Percentiles rank a stretch among this genome's conserved stretches.
These are phyloP conservation scores for Diaporthe sp. DNA, from an alignment of 2,329 filamentous ascomycete species.

Conservation along the genomic window DNA sequence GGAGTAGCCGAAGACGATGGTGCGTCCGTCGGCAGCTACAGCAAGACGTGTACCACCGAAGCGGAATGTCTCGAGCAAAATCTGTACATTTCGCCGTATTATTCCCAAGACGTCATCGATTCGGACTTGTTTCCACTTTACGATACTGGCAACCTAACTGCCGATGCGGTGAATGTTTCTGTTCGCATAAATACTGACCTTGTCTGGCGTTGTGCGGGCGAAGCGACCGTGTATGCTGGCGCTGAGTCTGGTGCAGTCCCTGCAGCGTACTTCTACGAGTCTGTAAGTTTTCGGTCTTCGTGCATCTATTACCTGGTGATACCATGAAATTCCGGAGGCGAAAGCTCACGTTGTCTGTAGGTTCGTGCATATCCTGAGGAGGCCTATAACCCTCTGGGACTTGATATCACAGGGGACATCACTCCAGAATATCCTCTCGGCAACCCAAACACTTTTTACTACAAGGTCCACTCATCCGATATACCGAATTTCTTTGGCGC, in stretches of 20 bases:
- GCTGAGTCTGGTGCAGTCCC: constrained; percentile 21
- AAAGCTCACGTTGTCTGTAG: background rate
- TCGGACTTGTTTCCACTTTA: constrained; percentile 5
- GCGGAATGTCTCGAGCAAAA: constrained; percentile 16
- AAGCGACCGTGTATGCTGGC: constrained; percentile 18
- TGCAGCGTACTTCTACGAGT: constrained; percentile 12
- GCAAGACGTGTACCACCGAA: constrained; percentile 20
- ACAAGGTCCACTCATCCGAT: constrained; percentile 13
- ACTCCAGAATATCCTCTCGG: constrained; percentile 17
- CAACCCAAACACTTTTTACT: background rate
- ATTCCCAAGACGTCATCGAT: background rate
- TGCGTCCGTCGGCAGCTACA: constrained; percentile 20
- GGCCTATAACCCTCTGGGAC: background rate
- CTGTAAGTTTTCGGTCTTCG: background rate
- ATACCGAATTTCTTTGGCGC: constrained; percentile 15
- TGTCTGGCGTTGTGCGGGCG: constrained; percentile 15
- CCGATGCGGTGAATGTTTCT: constrained; percentile 16
- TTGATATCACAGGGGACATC: constrained; percentile 8
- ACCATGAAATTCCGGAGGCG: too few species aligned
- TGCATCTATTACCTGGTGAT: background rate
- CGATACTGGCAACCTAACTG: constrained; percentile 1
- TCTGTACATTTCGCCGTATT: constrained; percentile 9
- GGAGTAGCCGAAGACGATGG: constrained; percentile 2
- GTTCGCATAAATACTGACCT: constrained; percentile 12
- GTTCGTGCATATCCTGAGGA: constrained; percentile 21